Base-by-base conservation (phyloP, 176 grass and related monocot genomes). In the Thalia dealbata region DNA sequence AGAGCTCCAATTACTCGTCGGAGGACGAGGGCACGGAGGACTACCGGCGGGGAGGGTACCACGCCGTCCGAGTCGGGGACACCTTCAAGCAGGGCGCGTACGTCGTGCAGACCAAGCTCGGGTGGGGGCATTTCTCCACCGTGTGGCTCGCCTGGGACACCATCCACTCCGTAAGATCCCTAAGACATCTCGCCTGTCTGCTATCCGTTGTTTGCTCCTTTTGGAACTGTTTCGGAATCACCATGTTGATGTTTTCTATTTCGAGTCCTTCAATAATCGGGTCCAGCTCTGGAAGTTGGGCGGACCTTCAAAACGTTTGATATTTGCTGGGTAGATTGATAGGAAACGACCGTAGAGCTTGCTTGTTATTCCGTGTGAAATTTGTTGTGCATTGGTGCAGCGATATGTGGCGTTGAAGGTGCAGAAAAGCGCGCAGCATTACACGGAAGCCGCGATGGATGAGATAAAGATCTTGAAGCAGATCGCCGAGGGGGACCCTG, bases 61-160 rank as follows among this genome's bases (percentile, higher is more conserved):
- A 99, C 73, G 83, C 90, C 81, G 87, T 95, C 72, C 85, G 83
- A 76, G 76, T 86, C 18, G 90, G 95, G 14, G 95, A 99, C 75
- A 74, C 87, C 21, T 99, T 99, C 79, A 99, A 95, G 81, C 88
- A 89, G 55, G 95, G 95, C 55, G 69, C 95, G 60, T 99, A 99
- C 73, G 86, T 99, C 60, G 88, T 99, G 76, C 90, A 95, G 76
- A 82, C 83, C 21, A 99, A 99, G 81, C 95, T 99, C 69, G 95
- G 95, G 2, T 99, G 95, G 90, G 95, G 95, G 12, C 95, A 99
- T 71, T 99, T 99, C 81, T 99, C 95, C 76, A 99, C 95, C 61
- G 95, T 99, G 52, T 99, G 95, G 95, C 95, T 99, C 80, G 95
- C 95, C 74, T 99, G 90, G 95, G 95, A 99, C 58, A 91, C 85